Conservation (phyloP, 148 eudicot genomes). For the Silene conica region DNA sequence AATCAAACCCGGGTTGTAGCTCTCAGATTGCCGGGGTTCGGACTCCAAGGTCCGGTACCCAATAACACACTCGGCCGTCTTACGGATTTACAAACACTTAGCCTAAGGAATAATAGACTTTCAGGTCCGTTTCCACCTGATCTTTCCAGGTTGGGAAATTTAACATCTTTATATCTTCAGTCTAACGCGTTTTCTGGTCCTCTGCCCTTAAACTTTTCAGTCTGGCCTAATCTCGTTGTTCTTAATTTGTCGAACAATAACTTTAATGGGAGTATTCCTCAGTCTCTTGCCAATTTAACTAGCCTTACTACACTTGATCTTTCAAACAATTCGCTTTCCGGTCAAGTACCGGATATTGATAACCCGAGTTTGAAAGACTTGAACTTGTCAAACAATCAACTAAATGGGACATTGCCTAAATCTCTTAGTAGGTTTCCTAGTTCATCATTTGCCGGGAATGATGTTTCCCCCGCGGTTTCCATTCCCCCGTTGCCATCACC, state of each 20-base stretch:
- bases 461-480: constrained; percentile 29
- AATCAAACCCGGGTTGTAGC: constrained; percentile 39
- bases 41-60: constrained; percentile 44
- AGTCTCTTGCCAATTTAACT: constrained; percentile 46
- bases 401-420: constrained; percentile 55
- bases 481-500: constrained; percentile 34
- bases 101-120: constrained; percentile 48
- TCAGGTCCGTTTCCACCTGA: constrained; percentile 60
- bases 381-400: constrained; percentile 57
- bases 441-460: constrained; percentile 52
- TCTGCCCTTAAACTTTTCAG: constrained; percentile 46
- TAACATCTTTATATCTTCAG: constrained; percentile 51
- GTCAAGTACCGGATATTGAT: constrained; percentile 46
- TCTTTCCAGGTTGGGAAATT: constrained; percentile 42
- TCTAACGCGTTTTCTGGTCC: constrained; percentile 47
- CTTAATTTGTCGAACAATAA: constrained; percentile 54
- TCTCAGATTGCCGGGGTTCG: constrained; percentile 48
- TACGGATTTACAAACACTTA: constrained; percentile 45
- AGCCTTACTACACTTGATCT: constrained; percentile 49
- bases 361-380: constrained; percentile 39
- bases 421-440: constrained; percentile 54
- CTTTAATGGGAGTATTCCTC: constrained; percentile 57
- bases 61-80: constrained; percentile 50
- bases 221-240: constrained; percentile 46
- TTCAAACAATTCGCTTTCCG: constrained; percentile 57